Evolutionary conservation across 1,284 basidiomycete species (phyloP), one percentile per base, ranked within the genome.

Genomic region (Malassezia cuniculi): DNA sequence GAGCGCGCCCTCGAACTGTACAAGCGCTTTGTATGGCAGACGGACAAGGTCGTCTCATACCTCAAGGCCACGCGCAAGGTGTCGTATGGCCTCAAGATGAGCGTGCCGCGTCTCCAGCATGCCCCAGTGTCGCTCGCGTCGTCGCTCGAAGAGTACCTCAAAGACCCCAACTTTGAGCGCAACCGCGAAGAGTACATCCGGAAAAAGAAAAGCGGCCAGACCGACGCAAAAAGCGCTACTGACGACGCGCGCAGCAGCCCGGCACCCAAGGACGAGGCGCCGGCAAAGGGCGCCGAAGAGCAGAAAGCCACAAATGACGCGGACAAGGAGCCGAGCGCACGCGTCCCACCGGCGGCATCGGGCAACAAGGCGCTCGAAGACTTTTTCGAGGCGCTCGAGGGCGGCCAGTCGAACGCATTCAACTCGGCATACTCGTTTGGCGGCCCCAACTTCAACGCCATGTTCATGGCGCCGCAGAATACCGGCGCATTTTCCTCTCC

Each of bases 41-140:
- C 90, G 0, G 87, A 95, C 64, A 75, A 75, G 36, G 87, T 95
- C 2, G 85, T 94, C 4, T 87, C 94, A 60, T 99, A 81, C 63
- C 76, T 99, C 16, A 79, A 79, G n/a, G 79, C 90, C 20, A 86
- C 90, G 6, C 82, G 79, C 69, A 89, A 90, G 65, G 72, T 94
- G 27, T 82, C 93, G 63, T 85, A 89, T 62, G 71, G 94, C 17
- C 73, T 95, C 47, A 90, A 90, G 55, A 81, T 97, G 10, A 78
- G 85, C 2, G 82, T 99, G 37, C 93, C 93, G 1, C 89, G 85
- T 60, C 71, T 97, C 48, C 85, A 85, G 69, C 89, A 94, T 71
- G 90, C 93, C 0, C 93, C 90, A 6, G 81, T 94, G 15, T 87
- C 84, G 3, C 74, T 99, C 11, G 89, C 85, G 6, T 80, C 81